Percentiles rank a stretch among this genome's conserved stretches.
phyloP scores from a whole-genome alignment of 208 protist species.

The Crithidia bombi region DNA sequence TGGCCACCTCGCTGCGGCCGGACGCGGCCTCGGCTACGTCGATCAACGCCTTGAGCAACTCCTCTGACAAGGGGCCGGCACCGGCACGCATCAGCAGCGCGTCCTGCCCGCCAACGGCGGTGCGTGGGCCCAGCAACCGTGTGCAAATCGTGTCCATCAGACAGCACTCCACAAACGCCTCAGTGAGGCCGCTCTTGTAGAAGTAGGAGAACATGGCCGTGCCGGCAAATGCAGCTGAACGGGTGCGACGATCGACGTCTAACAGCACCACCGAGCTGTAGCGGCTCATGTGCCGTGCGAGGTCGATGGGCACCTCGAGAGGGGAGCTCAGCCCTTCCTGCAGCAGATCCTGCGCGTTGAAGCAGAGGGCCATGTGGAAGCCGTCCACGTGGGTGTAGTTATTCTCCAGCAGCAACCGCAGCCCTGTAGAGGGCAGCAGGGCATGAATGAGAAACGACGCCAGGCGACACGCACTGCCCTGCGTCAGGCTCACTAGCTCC shows the following conservation, averaged over 20 bases:
- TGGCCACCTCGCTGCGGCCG: constrained; percentile 42
- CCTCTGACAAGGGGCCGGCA: constrained; percentile 34
- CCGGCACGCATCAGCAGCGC: constrained; percentile 40
- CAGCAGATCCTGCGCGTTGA: constrained; percentile 58
- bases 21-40: constrained; percentile 61
- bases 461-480: constrained; percentile 68
- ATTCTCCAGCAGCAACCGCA: constrained; percentile 73
- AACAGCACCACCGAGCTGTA: constrained; percentile 71
- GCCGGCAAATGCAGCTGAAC: constrained; percentile 38
- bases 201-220: constrained; percentile 78
- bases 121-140: constrained; percentile 66
- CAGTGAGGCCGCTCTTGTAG: constrained; percentile 52
- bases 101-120: constrained; percentile 35
- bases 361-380: constrained; percentile 78
- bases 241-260: constrained; percentile 41
- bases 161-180: constrained; percentile 74
- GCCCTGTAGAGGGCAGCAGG: constrained; percentile 66
- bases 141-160: constrained; percentile 60
- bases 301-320: constrained; percentile 67
- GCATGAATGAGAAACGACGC: constrained; percentile 75
- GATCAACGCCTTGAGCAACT: constrained; percentile 62
- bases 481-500: constrained; percentile 56
- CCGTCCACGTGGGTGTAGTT: constrained; percentile 70
- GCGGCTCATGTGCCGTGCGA: constrained; percentile 52
- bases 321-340: constrained; percentile 35